Base-by-base conservation (phyloP, 2,329 filamentous ascomycete species). In the Rhytidhysteron rufulum region DNA sequence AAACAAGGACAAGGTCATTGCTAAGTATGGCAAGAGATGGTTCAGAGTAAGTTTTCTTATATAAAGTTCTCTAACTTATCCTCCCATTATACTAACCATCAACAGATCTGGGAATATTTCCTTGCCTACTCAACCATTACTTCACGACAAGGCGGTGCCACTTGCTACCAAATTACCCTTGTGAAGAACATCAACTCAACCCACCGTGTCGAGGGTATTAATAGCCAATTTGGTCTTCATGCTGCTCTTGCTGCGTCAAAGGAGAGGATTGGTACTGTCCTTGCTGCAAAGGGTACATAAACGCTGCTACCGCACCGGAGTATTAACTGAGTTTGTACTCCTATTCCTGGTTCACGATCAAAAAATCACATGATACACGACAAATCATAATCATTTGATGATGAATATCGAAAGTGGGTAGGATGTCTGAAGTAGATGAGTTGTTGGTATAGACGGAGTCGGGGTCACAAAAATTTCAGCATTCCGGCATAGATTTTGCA, bases 1-100 rank as follows among this genome's bases (percentile, higher is more conserved):
- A 70, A 97, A 97, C 78, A 77, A 79, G 54, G 88, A 95, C 43
- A 94, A 95, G 75, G 86, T 96, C 47, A 80, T 86, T 68, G 88
- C 86, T 62, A 97, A 96, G 78, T 97, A 97, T 64, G 93, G 93
- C 60, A 83, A 85, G 63, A 79, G 87, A 62, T 98, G 93, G 93
- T 98, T 87, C 80, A 83, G 91, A 67, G 86, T 90, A 78, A 74
- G 85, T 76, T 25, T n/a, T 27, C 13, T 9, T 16, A n/a, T 2
- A 37, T 31, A 13, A 3, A 18, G 3, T 9, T 5, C 21, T 17
- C 29, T 19, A 11, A n/a, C 4, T 10, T 16, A 21, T 31, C 19
- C 3, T 9, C 19, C n/a, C n/a, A n/a, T n/a, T n/a, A n/a, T n/a
- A n/a, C n/a, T 43, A 53, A 22, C 4, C 15, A 25, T 11, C 16